These are phyloP conservation scores for Vitis hybrid DNA, from an alignment of 177 flowering plant genomes.

Conservation along the genomic window DNA sequence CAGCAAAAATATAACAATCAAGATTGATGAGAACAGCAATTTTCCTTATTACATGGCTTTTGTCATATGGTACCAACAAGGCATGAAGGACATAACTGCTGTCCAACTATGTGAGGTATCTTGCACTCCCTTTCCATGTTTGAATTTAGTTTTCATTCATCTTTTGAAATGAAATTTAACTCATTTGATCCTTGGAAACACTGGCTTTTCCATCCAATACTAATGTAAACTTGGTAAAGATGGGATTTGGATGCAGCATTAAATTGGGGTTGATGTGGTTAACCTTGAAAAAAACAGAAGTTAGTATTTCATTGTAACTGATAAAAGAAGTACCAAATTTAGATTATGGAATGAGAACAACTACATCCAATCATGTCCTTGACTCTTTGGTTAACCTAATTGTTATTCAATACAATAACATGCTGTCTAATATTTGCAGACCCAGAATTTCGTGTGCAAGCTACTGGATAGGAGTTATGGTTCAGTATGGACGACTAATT, in stretches of 20 bases:
- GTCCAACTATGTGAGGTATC: conserved; percentile 67
- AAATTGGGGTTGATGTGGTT: too few relatives aligned
- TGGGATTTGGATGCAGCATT: not conserved
- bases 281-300: too few relatives aligned
- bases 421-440: conserved; percentile 38
- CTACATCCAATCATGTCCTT: not conserved
- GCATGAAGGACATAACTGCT: conserved; percentile 68
- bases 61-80: conserved; percentile 76
- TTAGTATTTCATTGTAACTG: too few relatives aligned
- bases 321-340: too few relatives aligned
- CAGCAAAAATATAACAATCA: conserved; percentile 59
- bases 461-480: conserved; percentile 75
- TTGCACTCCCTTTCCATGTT: not conserved
- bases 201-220: not conserved
- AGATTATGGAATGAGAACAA: too few relatives aligned
- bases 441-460: conserved; percentile 66
- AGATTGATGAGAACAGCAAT: conserved; percentile 74
- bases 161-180: not conserved
- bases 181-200: not conserved
- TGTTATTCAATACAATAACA: too few relatives aligned
- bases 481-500: conserved; percentile 66
- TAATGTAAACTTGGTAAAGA: not conserved
- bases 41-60: conserved; percentile 76
- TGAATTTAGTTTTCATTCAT: not conserved
- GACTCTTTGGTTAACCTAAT: not conserved